Evolutionary conservation across 768 basidiomycete species (phyloP).

Genomic region (Pleurotus sapidus): DNA sequence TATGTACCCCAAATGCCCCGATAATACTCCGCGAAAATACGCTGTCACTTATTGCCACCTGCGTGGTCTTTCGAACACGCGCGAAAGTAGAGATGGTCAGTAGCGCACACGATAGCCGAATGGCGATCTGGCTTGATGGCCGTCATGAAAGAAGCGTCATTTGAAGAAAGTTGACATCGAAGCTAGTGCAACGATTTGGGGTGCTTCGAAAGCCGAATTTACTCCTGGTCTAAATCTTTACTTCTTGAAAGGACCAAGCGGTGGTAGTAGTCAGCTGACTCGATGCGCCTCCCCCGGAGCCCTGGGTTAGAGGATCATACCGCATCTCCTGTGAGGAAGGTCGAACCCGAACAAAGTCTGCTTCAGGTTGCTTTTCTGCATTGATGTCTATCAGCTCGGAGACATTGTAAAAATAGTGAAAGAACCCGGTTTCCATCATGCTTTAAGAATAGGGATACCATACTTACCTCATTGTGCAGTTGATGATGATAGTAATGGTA

Average conservation of each 20-base stretch:
- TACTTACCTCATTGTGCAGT: too few relatives aligned
- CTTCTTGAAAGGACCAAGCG: neutral
- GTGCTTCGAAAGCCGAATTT: constrained; percentile 5
- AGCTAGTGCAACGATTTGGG: neutral
- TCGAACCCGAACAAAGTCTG: too few relatives aligned
- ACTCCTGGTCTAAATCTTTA: neutral
- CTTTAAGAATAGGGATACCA: too few relatives aligned
- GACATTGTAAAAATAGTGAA: too few relatives aligned
- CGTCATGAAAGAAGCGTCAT: neutral
- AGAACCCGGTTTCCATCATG: too few relatives aligned
- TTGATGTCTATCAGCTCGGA: too few relatives aligned
- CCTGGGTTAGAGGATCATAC: too few relatives aligned
- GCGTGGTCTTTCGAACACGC: neutral
- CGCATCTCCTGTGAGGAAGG: too few relatives aligned
- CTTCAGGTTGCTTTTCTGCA: too few relatives aligned
- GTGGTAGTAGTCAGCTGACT: neutral
- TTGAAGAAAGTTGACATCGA: neutral
- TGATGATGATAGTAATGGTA: too few relatives aligned
- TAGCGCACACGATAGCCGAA: neutral
- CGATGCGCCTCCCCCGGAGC: neutral
- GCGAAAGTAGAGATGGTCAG: neutral
- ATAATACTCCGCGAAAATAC: constrained; percentile 2
- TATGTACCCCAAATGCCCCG: neutral
- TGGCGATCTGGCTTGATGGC: constrained; percentile 1
- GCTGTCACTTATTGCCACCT: neutral